phyloP scores from a whole-genome alignment of 192 early-diverging fungal genomes.

The Linnemannia elongata region DNA sequence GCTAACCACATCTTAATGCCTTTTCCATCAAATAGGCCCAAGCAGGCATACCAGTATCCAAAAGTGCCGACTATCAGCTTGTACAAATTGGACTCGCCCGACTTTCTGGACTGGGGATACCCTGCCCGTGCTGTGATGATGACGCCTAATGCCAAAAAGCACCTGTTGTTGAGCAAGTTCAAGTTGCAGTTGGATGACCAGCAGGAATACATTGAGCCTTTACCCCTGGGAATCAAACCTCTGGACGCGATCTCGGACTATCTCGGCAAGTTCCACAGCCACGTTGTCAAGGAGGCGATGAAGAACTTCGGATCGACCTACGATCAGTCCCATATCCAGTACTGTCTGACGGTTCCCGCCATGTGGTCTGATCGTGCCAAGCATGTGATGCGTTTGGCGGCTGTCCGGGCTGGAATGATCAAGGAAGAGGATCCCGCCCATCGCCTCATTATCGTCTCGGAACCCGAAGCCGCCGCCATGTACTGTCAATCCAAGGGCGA shows the following conservation, averaged over 20 bases:
- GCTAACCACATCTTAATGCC: too few relatives aligned
- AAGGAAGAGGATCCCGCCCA: constrained; percentile 59
- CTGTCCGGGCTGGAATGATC: constrained; percentile 64
- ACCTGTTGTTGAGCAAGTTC: constrained; percentile 59
- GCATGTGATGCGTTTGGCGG: constrained; percentile 66
- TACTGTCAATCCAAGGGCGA: constrained; percentile 69
- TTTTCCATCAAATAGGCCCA: constrained; percentile 34
- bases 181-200: constrained; percentile 58
- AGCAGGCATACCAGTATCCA: constrained; percentile 60
- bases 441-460: constrained; percentile 63
- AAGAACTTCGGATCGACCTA: constrained; percentile 62
- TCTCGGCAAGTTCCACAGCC: constrained; percentile 56
- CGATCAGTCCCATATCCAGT: constrained; percentile 55
- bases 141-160: constrained; percentile 56
- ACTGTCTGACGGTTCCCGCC: constrained; percentile 67
- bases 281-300: constrained; percentile 59
- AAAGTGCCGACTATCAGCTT: constrained; percentile 61
- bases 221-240: constrained; percentile 57
- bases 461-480: constrained; percentile 70
- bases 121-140: constrained; percentile 57
- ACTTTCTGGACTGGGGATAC: constrained; percentile 64
- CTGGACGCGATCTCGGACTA: constrained; percentile 58
- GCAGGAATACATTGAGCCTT: constrained; percentile 58
- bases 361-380: constrained; percentile 71
- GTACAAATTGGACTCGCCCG: constrained; percentile 59